Base-by-base conservation (phyloP, 805 yeast genomes). In the Danielozyma ontarioensis region DNA sequence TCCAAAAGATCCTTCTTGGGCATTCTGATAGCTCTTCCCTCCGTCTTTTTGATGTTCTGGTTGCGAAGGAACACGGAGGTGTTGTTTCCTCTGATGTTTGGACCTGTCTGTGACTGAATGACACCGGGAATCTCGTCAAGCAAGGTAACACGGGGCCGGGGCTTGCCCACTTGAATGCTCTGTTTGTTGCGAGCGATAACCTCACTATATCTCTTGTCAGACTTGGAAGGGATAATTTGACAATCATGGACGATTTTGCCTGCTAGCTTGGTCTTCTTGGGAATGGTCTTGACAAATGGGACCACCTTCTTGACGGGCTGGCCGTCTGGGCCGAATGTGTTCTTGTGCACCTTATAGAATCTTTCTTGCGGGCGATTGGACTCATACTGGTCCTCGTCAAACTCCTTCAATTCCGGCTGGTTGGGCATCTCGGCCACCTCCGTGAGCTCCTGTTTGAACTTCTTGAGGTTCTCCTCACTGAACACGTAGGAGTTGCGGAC, bases 221-320 rank as follows among this genome's bases (percentile, higher is more conserved):
- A 63, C 48, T 78, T 74, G 4, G 87, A 76, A 10, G 97, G 97
- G 32, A 83, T 75, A 14, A 86, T 80, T 47, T 83, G 85, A 57
- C 97, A 89, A 54, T 93, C 98, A 55, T 93, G 97, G 36, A 81
- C 83, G 18, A 90, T 80, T 24, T 88, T 85, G 25, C 98, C 98
- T 10, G 78, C 73, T 23, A 93, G 59, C 2, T 88, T 74, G 0
- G 98, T 89, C 48, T 85, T 84, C 79, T 64, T 88, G 1, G 96
- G 95, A 35, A 87, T 85, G 1, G 95, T 84, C 56, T 81, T 83
- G 10, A 86, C 89, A 55, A 77, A 85, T 10, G 95, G 95, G n/a
- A 81, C 72, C 40, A 68, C 74, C 49, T 79, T 57, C 34, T 44
- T 47, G n/a, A 39, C 40, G 31, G 54, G 48, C 34, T 56, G 38